Conservation (phyloP, 345 rosid species). For the Boechera divaricarpa region DNA sequence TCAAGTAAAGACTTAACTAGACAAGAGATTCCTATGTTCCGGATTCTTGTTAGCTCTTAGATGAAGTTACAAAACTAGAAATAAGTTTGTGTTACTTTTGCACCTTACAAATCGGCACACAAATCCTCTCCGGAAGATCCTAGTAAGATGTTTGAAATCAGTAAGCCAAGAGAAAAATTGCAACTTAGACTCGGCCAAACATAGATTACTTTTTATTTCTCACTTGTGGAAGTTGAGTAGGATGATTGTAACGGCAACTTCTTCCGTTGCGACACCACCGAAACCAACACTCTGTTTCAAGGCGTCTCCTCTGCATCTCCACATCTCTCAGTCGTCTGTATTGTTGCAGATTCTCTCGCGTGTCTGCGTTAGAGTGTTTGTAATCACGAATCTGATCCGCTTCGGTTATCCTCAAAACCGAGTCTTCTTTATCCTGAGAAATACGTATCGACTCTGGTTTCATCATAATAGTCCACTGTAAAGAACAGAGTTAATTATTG, state of each 20-base stretch:
- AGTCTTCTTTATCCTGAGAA: not conserved
- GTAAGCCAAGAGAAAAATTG: not conserved
- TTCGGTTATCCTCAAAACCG: not conserved
- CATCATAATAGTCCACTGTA: not conserved
- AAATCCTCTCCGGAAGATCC: not conserved
- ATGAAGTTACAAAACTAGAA: not conserved
- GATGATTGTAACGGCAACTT: not conserved
- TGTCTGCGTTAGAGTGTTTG: not conserved
- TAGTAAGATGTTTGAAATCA: not conserved
- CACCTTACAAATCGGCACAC: not conserved
- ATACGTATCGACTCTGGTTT: not conserved
- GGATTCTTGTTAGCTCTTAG: not conserved
- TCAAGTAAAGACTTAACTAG: not conserved
- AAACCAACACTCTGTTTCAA: not conserved
- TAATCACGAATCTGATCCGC: not conserved
- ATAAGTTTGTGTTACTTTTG: too few species aligned
- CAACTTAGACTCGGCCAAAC: not conserved
- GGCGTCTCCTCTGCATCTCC: not conserved
- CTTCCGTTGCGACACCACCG: not conserved
- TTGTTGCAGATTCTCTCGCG: not conserved
- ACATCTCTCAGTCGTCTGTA: not conserved
- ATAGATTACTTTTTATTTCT: not conserved
- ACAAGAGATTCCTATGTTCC: not conserved
- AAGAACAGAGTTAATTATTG: not conserved
- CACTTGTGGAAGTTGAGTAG: not conserved